Evolutionary conservation across 192 early-diverging fungal species (phyloP).

Genomic region (Entomortierella chlamydospora): DNA sequence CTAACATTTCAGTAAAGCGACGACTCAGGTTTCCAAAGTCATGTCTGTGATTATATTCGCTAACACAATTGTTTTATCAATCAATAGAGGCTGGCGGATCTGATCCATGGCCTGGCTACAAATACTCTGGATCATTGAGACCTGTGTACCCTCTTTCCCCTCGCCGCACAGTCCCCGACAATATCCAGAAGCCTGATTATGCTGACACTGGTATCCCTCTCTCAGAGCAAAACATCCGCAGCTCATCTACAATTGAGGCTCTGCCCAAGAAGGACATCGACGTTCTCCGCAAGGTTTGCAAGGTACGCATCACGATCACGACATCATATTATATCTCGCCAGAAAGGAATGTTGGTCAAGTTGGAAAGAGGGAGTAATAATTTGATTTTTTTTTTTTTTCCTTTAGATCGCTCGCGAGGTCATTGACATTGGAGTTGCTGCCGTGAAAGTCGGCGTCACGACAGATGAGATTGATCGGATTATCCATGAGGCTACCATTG

Average conservation of each 20-base stretch:
- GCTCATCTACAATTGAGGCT: slow-evolving; percentile 74
- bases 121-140: slow-evolving; percentile 75
- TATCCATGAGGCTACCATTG: slow-evolving; percentile 94
- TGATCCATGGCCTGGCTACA: slow-evolving; percentile 51
- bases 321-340: no score
- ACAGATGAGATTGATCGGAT: slow-evolving; percentile 97
- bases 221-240: slow-evolving; percentile 79
- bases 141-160: slow-evolving; percentile 84
- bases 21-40: no score
- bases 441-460: slow-evolving; percentile 85
- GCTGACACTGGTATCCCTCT: slow-evolving; percentile 76
- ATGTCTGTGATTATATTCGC: no score
- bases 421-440: slow-evolving; percentile 85
- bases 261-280: slow-evolving; percentile 81
- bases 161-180: slow-evolving; percentile 69
- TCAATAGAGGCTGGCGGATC: slow-evolving; percentile 41
- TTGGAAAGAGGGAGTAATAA: no score
- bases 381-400: slow-evolving; percentile 4
- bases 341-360: no score
- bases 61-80: neutral
- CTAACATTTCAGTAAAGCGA: neutral
- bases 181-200: slow-evolving; percentile 81
- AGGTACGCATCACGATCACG: slow-evolving; percentile 52
- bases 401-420: slow-evolving; percentile 88
- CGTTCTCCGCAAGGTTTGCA: slow-evolving; percentile 82